These are phyloP conservation scores for Epichloe hybrida DNA, from an alignment of 2,329 filamentous ascomycete genomes.

Conservation along the genomic window DNA sequence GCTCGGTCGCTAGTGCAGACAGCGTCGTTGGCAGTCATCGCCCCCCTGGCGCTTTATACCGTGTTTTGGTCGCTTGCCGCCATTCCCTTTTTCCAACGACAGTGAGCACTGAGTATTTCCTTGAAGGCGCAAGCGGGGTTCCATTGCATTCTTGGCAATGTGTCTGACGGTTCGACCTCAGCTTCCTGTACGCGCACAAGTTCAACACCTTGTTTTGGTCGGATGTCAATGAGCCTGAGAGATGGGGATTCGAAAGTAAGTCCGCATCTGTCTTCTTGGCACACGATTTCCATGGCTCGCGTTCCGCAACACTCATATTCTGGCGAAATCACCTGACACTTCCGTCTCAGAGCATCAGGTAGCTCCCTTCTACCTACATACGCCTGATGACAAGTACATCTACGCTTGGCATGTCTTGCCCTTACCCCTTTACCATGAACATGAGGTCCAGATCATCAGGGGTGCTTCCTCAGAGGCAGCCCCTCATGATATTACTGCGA, in stretches of 20 bases:
- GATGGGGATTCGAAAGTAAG: conserved; percentile 74
- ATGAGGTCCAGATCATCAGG: conserved; percentile 49
- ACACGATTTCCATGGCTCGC: not conserved
- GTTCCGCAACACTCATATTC: not conserved
- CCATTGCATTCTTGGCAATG: not conserved
- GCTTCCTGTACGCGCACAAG: conserved; percentile 73
- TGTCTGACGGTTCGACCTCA: conserved; percentile 20
- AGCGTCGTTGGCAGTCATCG: conserved; percentile 26
- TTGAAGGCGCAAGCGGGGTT: not conserved
- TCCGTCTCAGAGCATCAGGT: conserved; percentile 60
- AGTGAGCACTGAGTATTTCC: conserved; percentile 41
- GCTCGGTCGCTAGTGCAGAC: conserved; percentile 19
- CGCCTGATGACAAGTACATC: conserved; percentile 61
- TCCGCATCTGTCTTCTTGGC: not conserved
- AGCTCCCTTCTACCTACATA: conserved; percentile 65
- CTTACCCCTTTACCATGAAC: conserved; percentile 56
- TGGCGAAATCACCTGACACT: not conserved
- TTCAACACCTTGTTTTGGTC: conserved; percentile 60
- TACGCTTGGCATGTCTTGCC: conserved; percentile 90
- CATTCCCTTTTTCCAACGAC: conserved; percentile 61
- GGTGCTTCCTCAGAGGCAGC: conserved; percentile 34
- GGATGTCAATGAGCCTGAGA: conserved; percentile 62
- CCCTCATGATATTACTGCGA: conserved; percentile 35
- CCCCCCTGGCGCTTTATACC: conserved; percentile 51
- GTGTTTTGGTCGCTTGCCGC: conserved; percentile 51